Evolutionary conservation across 2,329 filamentous ascomycete species (phyloP), one percentile per base, ranked within the genome.

Genomic region (Thermoascus crustaceus): DNA sequence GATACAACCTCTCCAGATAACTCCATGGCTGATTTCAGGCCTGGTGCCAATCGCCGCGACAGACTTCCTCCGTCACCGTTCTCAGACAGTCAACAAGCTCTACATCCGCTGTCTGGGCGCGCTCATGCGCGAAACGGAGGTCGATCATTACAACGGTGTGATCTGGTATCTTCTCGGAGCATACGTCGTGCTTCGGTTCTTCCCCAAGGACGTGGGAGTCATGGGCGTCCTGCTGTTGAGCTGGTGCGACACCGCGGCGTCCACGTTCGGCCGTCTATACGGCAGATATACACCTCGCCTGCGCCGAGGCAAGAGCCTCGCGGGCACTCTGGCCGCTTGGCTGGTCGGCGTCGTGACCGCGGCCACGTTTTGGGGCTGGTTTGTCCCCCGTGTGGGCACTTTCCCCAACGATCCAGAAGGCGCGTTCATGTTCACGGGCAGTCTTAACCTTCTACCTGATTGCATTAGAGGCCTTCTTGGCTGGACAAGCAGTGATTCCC

Each of bases 191-290:
- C 75, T 96, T 46, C 77, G 77, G 47, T 86, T 85, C 58, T 86
- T 93, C 59, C 86, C 88, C 44, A 98, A 96, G 66, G 91, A 98
- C 52, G 75, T 98, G 16, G 87, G 82, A 5, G 82, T 94, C 32
- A 82, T 96, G 69, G 80, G 83, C 42, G 82, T 96, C 27, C 69
- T 98, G 51, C 74, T 98, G 25, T 76, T 98, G 16, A 93, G 85
- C 55, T 98, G 91, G 91, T 98, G 91, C 63, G 91, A 98, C 60
- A 96, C 91, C 1, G 91, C 91, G 22, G 91, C 91, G 33, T 91
- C 83, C 56, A 98, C 91, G 0, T 88, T 98, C 54, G 91, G 91
- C 35, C 77, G 91, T 36, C 69, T 89, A 9, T 96, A 85, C 65
- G 91, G 91, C 26, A 76, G 82, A 43, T 88, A 95, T 57, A 98